Base-by-base conservation (phyloP, 2,329 filamentous ascomycete species). In the Stagonosporopsis chrysanthemi region DNA sequence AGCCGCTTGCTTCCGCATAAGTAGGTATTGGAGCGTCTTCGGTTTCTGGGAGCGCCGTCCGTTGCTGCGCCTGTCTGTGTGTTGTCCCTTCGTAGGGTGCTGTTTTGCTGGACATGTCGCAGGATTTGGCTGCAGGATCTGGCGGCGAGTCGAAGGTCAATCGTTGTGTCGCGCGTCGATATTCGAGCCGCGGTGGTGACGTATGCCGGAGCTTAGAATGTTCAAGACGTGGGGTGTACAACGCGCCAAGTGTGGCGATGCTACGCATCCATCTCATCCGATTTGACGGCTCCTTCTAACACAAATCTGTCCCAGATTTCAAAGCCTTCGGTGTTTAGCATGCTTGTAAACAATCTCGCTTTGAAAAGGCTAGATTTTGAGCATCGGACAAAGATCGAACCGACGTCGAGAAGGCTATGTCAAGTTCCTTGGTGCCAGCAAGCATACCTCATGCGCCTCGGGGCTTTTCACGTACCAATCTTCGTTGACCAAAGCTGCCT, bases 381-480 rank as follows among this genome's bases (percentile, higher is more conserved):
- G 17, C 17, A 22, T 22, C 15, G 2, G 17, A 7, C 1, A 6
- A n/a, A 15, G 9, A 12, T 17, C 24, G 33, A 6, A 38, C 39
- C 11, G 36, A 29, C 4, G 8, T 33, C 14, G 26, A 15, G 36
- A 42, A 15, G 23, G 22, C 26, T 39, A 39, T 15, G 23, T 33
- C 36, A 11, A 42, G 24, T 31, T 31, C 9, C n/a, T 23, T 9
- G 29, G n/a, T 15, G 56, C 46, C 23, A 54, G 24, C 51, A 50
- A 46, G 31, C 56, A 58, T 22, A 50, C 41, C 43, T 43, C 29
- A 19, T 58, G 50, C 24, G 36, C 49, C 8, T 53, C 42, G 9
- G 45, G 39, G 8, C 24, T 26, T 7, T 57, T 58, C 4, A 56
- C 61, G 35, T 81, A 81, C 77, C 78, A 79, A 1, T 73, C 77